Conservation (phyloP, 2,329 filamentous ascomycete genomes). For the Botryotinia narcissicola region DNA sequence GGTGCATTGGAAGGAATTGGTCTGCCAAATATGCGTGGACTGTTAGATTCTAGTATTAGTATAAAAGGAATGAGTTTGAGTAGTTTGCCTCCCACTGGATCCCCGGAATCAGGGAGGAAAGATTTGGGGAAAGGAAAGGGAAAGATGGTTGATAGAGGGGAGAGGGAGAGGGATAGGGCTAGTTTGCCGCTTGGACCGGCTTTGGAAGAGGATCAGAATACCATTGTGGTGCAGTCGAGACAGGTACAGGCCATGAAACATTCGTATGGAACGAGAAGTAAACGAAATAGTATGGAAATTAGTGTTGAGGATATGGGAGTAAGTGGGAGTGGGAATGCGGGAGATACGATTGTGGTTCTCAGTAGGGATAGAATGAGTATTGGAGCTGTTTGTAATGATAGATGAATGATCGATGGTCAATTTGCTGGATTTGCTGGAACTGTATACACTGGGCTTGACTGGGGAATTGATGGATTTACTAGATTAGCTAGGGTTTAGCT, state of each 20-base stretch:
- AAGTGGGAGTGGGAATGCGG: not conserved
- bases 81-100: slow-evolving; percentile 13
- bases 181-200: not conserved
- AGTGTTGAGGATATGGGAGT: not conserved
- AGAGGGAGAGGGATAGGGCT: not conserved
- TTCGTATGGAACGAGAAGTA: slow-evolving; percentile 15
- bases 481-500: not conserved
- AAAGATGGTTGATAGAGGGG: not conserved
- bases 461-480: not conserved
- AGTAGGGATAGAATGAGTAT: slow-evolving; percentile 15
- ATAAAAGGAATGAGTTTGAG: slow-evolving; percentile 15
- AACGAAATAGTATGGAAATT: not conserved
- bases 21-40: slow-evolving; percentile 3
- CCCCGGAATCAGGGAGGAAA: slow-evolving; percentile 6
- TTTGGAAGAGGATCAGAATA: not conserved
- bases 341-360: slow-evolving; percentile 8
- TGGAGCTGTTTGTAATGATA: slow-evolving; percentile 19
- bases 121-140: slow-evolving; percentile 3
- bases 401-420: not conserved
- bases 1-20: not conserved
- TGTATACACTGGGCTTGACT: not conserved
- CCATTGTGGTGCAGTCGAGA: not conserved
- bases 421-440: not conserved
- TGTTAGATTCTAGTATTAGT: slow-evolving; percentile 11
- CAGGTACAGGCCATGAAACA: not conserved